These are phyloP conservation scores for Lepiota subincarnata DNA, from an alignment of 768 basidiomycete genomes.

Conservation along the genomic window DNA sequence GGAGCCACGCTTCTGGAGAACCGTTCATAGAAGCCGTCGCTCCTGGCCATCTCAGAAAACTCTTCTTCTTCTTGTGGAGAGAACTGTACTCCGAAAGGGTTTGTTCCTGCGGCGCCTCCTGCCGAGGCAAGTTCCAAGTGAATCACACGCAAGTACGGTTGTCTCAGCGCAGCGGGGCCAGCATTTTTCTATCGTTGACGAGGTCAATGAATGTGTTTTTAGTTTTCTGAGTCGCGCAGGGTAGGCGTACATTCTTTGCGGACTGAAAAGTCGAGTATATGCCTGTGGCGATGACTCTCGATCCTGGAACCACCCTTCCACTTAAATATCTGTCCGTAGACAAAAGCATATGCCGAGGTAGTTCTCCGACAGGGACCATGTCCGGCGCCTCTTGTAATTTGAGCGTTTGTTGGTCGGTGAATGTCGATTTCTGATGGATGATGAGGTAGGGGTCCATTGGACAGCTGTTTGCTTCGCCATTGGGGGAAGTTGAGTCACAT, in stretches of 20 bases:
- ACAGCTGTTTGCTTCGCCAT: constrained; percentile 91
- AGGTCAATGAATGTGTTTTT: background rate
- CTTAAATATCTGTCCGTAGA: constrained; percentile 90
- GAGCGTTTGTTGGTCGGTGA: constrained; percentile 93
- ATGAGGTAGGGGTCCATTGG: constrained; percentile 95
- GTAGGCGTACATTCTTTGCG: constrained; percentile 64
- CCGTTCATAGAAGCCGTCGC: constrained; percentile 86
- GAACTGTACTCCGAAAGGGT: constrained; percentile 86
- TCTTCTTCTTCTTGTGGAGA: constrained; percentile 97
- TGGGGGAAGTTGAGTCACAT: constrained; percentile 77
- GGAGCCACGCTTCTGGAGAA: constrained; percentile 95
- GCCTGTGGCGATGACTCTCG: constrained; percentile 92
- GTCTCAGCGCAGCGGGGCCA: constrained; percentile 85
- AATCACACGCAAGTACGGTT: constrained; percentile 89
- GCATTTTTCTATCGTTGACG: constrained; percentile 55
- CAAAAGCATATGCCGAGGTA: constrained; percentile 92
- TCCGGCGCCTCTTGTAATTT: constrained; percentile 99
- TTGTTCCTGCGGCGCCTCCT: constrained; percentile 64
- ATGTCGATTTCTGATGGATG: constrained; percentile 88
- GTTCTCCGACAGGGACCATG: constrained; percentile 98
- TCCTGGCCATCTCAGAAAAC: constrained; percentile 85
- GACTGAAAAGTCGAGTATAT: constrained; percentile 97
- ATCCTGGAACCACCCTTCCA: constrained; percentile 91
- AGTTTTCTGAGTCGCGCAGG: background rate
- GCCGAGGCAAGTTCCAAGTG: constrained; percentile 89